A percentile compares a stretch with the other conserved stretches of the same genome.
Conservation (phyloP, 1,284 basidiomycete genomes). For the Veloboletus limbatus region DNA sequence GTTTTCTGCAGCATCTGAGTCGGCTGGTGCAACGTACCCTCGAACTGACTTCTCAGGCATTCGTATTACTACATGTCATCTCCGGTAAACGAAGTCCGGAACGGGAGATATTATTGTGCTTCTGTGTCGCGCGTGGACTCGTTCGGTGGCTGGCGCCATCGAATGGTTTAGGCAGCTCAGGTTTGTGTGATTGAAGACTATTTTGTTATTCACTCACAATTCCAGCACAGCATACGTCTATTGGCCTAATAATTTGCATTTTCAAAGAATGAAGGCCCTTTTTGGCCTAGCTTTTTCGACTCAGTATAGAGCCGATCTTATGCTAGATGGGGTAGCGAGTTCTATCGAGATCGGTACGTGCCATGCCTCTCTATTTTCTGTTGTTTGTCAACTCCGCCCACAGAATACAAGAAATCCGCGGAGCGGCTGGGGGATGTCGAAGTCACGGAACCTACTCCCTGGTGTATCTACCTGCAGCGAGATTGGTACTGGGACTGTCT, state of each 20-base stretch:
- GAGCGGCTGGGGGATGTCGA: constrained; percentile 28
- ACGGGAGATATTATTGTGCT: constrained; percentile 24
- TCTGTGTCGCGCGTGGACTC: constrained; percentile 29
- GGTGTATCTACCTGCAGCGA: constrained; percentile 27
- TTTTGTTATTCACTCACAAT: neutral
- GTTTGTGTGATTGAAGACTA: constrained; percentile 20
- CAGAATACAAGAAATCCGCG: constrained; percentile 39
- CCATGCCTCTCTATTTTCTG: neutral
- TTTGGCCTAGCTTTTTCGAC: constrained; percentile 38
- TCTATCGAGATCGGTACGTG: constrained; percentile 32
- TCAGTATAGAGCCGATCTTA: constrained; percentile 35
- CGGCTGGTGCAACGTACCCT: constrained; percentile 27
- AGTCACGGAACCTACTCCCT: constrained; percentile 30
- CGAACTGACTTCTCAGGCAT: constrained; percentile 29
- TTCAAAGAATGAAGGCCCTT: constrained; percentile 37
- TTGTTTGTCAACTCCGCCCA: neutral
- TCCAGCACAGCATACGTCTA: constrained; percentile 38
- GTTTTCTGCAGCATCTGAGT: constrained; percentile 23
- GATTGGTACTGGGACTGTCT: constrained; percentile 38
- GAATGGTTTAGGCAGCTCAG: constrained; percentile 33
- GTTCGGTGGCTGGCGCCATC: constrained; percentile 33
- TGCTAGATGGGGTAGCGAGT: constrained; percentile 36
- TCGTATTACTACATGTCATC: constrained; percentile 30
- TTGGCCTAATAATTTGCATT: constrained; percentile 39
- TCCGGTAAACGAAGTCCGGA: constrained; percentile 24